Conservation (phyloP, 2,329 filamentous ascomycete species). For the Arthroderma sp. region DNA sequence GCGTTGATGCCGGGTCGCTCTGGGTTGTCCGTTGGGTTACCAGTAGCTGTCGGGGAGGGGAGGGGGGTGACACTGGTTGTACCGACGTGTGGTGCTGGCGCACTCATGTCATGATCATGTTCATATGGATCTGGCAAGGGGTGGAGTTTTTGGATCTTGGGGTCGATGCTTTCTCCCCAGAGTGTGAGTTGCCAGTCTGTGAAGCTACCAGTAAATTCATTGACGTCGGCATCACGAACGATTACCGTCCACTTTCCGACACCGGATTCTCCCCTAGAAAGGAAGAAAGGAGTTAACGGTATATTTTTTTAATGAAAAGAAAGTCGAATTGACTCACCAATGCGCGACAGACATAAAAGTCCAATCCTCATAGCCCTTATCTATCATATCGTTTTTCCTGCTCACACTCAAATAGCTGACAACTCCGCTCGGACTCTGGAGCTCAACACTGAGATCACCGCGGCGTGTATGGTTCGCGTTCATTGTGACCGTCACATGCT, state of each 20-base stretch:
- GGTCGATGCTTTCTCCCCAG: constrained; percentile 80
- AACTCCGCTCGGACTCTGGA: constrained; percentile 70
- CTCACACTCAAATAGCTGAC: constrained; percentile 71
- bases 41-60: constrained; percentile 32
- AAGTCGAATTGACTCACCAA: constrained; percentile 47
- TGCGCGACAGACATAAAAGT: constrained; percentile 98
- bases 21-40: constrained; percentile 49
- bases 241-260: constrained; percentile 83
- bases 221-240: constrained; percentile 70
- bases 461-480: constrained; percentile 78
- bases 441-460: constrained; percentile 83
- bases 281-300: constrained; percentile 21
- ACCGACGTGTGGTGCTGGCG: constrained; percentile 41
- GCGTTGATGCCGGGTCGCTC: constrained; percentile 47
- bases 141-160: constrained; percentile 55
- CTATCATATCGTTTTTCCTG: constrained; percentile 53
- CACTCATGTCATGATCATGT: constrained; percentile 64
- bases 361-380: constrained; percentile 76
- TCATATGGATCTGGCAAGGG: constrained; percentile 75
- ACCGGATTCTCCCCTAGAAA: constrained; percentile 65
- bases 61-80: constrained; percentile 48
- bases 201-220: constrained; percentile 64
- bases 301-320: not conserved
- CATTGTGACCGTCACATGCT: constrained; percentile 97
- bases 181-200: constrained; percentile 87